Conservation (phyloP, 2,329 filamentous ascomycete species). For the Fusarium sp. region DNA sequence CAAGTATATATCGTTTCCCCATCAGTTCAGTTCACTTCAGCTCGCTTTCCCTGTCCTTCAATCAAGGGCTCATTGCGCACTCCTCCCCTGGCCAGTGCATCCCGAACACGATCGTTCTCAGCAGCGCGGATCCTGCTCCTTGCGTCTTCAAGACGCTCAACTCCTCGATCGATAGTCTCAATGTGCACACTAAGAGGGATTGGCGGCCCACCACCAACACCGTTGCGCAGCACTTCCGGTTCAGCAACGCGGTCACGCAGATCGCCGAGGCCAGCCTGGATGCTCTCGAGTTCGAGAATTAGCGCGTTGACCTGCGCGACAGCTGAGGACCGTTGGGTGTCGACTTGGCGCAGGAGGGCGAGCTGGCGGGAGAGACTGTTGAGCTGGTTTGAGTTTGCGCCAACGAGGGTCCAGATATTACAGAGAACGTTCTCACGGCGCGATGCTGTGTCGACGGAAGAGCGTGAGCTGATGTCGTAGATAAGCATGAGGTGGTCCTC, state of each 20-base stretch:
- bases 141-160: constrained; percentile 78
- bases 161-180: constrained; percentile 79
- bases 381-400: constrained; percentile 74
- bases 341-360: constrained; percentile 75
- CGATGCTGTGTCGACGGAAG: constrained; percentile 70
- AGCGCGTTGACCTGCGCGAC: constrained; percentile 78
- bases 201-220: constrained; percentile 44
- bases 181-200: constrained; percentile 82
- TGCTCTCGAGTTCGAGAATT: constrained; percentile 80
- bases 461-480: constrained; percentile 76
- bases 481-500: constrained; percentile 80
- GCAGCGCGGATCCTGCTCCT: constrained; percentile 71
- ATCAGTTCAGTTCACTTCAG: not conserved
- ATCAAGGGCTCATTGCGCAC: constrained; percentile 59
- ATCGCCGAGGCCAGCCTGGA: constrained; percentile 79
- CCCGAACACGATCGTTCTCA: constrained; percentile 71
- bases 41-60: constrained; percentile 51
- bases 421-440: constrained; percentile 77
- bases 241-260: constrained; percentile 78
- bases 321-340: constrained; percentile 74
- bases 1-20: not conserved
- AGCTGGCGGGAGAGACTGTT: constrained; percentile 75
- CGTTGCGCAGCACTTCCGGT: constrained; percentile 71
- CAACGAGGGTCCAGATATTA: constrained; percentile 81
- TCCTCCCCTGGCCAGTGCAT: constrained; percentile 65